Base-by-base conservation (phyloP, 768 basidiomycete genomes). In the Boletus reticuloceps region DNA sequence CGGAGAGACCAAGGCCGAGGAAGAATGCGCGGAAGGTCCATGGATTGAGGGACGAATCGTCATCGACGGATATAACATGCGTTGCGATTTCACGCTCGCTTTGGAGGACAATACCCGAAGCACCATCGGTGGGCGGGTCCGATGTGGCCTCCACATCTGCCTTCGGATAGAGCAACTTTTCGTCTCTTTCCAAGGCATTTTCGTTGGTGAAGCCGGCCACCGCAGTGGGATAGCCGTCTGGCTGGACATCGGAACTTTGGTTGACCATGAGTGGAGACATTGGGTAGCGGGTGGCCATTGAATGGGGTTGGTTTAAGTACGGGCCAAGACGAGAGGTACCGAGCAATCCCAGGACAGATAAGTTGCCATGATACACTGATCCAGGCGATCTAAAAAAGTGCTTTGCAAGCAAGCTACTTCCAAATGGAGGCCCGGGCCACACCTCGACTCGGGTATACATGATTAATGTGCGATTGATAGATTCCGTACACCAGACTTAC, bases 1-100 rank as follows among this genome's bases (percentile, higher is more conserved):
- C 29, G 74, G 81, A 71, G 70, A 81, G 54, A 74, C 77, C 81
- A 0, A 82, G 75, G 43, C 82, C 80, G 14, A 84, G 79, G 38
- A 81, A 72, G 61, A 82, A 77, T 11, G 78, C 70, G 10, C 79
- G 74, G 68, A 81, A 77, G 45, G 68, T 66, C 66, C 66, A 70
- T 0, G 62, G 67, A 22, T 66, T 68, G 41, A 68, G 69, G 7
- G 62, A 58, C 5, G 62, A 55, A 29, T 70, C 63, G 22, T 72
- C 72, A 20, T 68, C 62, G 37, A 80, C 67, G 16, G 69, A 71
- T 52, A 83, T 76, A 27, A 83, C 69, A 54, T 74, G 74, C 0
- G 79, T 79, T 48, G 70, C 77, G 32, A 81, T 74, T 55, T 79
- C 79, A 50, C 75, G 75, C 60, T 79, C 78, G 55, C 72, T 69